Percentiles rank a stretch among this genome's conserved stretches.
These are phyloP conservation scores for Claviceps quebecensis DNA, from an alignment of 2,329 filamentous ascomycete species.

Conservation along the genomic window DNA sequence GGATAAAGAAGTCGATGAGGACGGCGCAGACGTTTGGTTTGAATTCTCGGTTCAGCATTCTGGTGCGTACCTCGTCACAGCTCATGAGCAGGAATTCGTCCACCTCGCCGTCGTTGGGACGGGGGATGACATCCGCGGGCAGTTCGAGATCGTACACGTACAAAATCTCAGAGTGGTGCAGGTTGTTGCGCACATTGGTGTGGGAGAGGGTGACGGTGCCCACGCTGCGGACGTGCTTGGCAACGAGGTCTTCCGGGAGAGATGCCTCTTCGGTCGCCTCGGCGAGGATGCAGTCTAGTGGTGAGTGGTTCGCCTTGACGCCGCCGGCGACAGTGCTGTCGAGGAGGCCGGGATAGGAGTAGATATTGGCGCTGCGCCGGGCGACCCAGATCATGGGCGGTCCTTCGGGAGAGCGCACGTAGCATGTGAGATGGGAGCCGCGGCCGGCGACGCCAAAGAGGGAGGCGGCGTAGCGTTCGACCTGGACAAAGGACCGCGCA, in stretches of 20 bases:
- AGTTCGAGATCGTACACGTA: constrained; percentile 71
- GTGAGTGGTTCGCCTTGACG: constrained; percentile 50
- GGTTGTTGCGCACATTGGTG: constrained; percentile 13
- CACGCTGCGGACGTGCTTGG: constrained; percentile 10
- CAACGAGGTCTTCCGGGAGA: constrained; percentile 17
- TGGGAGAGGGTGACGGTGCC: constrained; percentile 23
- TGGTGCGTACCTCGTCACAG: constrained; percentile 42
- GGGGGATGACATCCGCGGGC: constrained; percentile 39
- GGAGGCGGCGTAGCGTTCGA: constrained; percentile 48
- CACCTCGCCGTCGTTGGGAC: constrained; percentile 65
- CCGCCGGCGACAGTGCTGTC: constrained; percentile 75
- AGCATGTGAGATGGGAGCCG: constrained; percentile 54
- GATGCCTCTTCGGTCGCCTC: constrained; percentile 62
- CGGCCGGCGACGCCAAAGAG: constrained; percentile 56
- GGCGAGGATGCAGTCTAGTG: constrained; percentile 53
- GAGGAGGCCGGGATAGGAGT: constrained; percentile 60
- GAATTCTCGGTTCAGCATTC: constrained; percentile 55
- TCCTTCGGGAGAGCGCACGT: constrained; percentile 24
- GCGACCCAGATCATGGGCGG: constrained; percentile 57
- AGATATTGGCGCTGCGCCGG: constrained; percentile 47
- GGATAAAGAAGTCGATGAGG: constrained; percentile 67
- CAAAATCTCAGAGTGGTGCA: constrained; percentile 26
- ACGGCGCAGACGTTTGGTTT: constrained; percentile 74
- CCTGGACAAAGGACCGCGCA: constrained; percentile 21
- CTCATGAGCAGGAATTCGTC: constrained; percentile 58